Conservation (phyloP, 78 protist species). For the Tieghemostelium lacteum region DNA sequence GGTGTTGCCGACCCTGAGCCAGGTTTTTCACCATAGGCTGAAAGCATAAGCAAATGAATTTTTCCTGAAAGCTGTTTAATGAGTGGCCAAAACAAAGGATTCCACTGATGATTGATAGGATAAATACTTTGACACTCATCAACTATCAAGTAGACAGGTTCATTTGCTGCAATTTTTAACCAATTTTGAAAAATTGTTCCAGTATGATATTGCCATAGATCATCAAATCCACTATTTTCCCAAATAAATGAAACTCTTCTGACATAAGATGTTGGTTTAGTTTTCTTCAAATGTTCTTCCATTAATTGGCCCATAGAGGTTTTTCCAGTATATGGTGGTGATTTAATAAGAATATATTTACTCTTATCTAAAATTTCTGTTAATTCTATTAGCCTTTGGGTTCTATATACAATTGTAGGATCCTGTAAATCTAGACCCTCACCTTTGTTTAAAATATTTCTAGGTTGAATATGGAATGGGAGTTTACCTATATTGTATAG, state of each 20-base stretch:
- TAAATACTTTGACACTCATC: not conserved
- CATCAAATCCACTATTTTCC: not conserved
- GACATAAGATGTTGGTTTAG: not conserved
- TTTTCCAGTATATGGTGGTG: conserved; percentile 17
- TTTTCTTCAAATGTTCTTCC: not conserved
- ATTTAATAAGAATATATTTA: not conserved
- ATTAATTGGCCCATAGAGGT: conserved; percentile 6
- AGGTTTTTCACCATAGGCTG: conserved; percentile 9
- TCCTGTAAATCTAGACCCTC: no score
- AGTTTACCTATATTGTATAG: no score
- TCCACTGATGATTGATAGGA: not conserved
- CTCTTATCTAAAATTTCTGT: not conserved
- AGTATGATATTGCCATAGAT: not conserved
- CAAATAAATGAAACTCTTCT: not conserved
- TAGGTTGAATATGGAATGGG: no score
- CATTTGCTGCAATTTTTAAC: not conserved
- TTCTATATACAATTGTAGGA: no score
- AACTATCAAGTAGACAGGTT: not conserved
- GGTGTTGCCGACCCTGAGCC: not conserved
- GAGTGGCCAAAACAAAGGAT: not conserved
- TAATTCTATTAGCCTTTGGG: no score
- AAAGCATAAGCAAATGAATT: not conserved
- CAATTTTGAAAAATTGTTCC: not conserved
- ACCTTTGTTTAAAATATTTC: no score
- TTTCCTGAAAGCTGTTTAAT: not conserved